Conservation (phyloP, 768 basidiomycete species). For the Omphalotus guepiniiformis region DNA sequence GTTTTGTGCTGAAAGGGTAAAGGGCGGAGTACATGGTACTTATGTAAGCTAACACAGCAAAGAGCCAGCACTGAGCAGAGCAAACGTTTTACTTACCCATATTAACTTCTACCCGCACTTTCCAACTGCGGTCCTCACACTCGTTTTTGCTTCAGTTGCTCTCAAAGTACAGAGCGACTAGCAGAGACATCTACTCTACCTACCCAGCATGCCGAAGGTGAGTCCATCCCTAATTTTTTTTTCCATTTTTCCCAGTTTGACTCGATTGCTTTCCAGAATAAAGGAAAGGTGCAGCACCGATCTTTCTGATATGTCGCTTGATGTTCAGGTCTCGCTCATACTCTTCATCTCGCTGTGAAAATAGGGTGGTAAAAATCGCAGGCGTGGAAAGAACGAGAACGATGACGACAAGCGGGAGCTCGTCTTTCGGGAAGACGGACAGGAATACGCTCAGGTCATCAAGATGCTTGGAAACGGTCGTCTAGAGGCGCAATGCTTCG, state of each 20-base stretch:
- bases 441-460: conserved; percentile 96
- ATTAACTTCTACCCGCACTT: neutral
- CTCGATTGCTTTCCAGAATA: conserved; percentile 43
- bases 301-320: neutral
- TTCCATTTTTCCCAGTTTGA: neutral
- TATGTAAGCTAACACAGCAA: too few relatives aligned
- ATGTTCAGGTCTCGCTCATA: neutral
- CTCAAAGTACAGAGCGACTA: conserved; percentile 1
- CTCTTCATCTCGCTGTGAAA: conserved; percentile 9
- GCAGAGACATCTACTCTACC: neutral
- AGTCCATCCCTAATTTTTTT: neutral
- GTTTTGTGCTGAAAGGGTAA: too few relatives aligned
- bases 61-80: too few relatives aligned
- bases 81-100: too few relatives aligned
- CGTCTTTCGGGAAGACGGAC: conserved; percentile 97
- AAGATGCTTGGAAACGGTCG: conserved; percentile 99
- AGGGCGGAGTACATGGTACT: too few relatives aligned
- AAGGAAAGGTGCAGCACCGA: conserved; percentile 58
- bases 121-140: neutral
- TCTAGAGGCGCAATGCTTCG: conserved; percentile 94
- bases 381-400: conserved; percentile 99
- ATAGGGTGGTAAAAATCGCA: conserved; percentile 98
- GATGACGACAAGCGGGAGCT: conserved; percentile 98
- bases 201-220: conserved; percentile 5
- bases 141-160: conserved; percentile 6